Conservation (phyloP, 805 yeast species). For the Dipodascus geniculatus region DNA sequence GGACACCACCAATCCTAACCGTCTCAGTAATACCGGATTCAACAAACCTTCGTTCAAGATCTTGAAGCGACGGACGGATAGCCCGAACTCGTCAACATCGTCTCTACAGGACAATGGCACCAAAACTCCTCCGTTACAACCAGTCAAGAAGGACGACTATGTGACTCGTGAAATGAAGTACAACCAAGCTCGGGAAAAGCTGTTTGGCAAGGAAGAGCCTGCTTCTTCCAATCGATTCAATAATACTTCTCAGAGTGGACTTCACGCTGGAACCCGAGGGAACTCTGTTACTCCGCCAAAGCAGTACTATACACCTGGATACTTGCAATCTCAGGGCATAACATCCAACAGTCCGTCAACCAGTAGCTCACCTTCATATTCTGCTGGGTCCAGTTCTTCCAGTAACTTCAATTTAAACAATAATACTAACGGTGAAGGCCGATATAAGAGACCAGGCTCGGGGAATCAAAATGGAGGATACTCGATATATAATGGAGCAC, state of each 20-base stretch:
- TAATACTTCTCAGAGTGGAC: background rate
- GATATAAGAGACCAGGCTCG: background rate
- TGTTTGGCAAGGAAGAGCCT: background rate
- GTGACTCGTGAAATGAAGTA: background rate
- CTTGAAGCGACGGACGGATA: background rate
- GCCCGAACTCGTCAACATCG: background rate
- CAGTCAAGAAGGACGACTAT: background rate
- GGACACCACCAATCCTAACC: background rate
- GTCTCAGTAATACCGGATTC: background rate
- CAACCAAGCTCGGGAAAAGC: slow-evolving; percentile 3
- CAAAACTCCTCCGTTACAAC: background rate
- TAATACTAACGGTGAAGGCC: background rate
- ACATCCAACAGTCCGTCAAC: background rate
- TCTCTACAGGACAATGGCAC: background rate
- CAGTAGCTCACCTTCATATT: background rate
- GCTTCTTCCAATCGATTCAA: background rate
- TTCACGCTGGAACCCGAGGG: background rate
- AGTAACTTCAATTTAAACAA: background rate
- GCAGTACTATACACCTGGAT: background rate
- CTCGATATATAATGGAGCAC: background rate
- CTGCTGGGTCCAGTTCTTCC: background rate
- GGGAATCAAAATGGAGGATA: background rate
- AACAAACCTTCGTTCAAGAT: background rate
- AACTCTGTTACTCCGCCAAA: background rate
- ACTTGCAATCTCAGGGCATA: background rate